These are phyloP conservation scores for Phyllosticta capitalensis DNA, from an alignment of 2,329 filamentous ascomycete genomes.

Conservation along the genomic window DNA sequence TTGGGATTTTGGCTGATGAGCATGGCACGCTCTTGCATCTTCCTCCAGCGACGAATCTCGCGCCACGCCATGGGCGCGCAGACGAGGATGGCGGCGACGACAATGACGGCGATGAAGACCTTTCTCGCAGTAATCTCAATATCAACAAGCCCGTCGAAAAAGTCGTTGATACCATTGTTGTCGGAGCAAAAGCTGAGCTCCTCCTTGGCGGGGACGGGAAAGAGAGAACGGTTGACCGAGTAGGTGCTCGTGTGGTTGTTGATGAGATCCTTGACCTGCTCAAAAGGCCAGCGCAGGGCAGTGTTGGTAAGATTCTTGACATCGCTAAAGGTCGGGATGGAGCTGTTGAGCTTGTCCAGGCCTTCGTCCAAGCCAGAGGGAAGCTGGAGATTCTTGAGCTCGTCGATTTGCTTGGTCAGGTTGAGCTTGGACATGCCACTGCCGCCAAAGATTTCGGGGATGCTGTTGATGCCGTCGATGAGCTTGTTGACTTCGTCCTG, in stretches of 20 bases:
- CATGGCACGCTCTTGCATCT: constrained; percentile 59
- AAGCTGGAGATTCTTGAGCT: constrained; percentile 62
- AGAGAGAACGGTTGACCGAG: constrained; percentile 65
- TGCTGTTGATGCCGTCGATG: constrained; percentile 27
- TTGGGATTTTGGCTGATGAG: constrained; percentile 56
- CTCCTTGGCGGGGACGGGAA: constrained; percentile 78
- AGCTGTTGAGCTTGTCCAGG: constrained; percentile 62
- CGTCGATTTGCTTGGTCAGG: constrained; percentile 53
- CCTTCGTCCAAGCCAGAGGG: constrained; percentile 58
- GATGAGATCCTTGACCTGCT: constrained; percentile 65
- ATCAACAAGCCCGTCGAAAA: constrained; percentile 65
- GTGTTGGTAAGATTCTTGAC: constrained; percentile 73
- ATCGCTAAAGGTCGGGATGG: constrained; percentile 73
- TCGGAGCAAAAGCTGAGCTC: constrained; percentile 79
- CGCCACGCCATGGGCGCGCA: constrained; percentile 72
- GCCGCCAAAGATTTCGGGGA: constrained; percentile 32
- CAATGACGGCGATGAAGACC: constrained; percentile 66
- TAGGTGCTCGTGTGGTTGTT: constrained; percentile 63
- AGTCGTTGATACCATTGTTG: constrained; percentile 69
- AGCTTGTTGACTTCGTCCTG: constrained; percentile 40
- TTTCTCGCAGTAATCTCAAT: constrained; percentile 61
- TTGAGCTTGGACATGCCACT: constrained; percentile 48
- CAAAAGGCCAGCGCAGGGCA: constrained; percentile 69
- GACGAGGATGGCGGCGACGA: constrained; percentile 59
- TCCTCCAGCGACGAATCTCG: constrained; percentile 68